phyloP scores from a whole-genome alignment of 371 early-diverging fungal genomes.

The Apophysomyces sp. region DNA sequence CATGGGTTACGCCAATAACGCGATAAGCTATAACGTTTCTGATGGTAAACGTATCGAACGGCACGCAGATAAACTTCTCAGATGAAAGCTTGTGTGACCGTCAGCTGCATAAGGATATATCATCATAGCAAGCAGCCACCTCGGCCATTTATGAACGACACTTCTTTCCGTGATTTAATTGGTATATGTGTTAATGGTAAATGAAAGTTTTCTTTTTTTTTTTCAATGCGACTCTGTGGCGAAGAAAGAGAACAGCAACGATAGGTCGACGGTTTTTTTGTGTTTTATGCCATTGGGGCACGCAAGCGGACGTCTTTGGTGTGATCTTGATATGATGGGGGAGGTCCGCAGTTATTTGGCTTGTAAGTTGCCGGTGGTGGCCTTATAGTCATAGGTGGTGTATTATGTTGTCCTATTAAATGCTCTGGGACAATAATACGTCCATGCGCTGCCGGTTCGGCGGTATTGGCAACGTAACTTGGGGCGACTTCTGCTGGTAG shows the following conservation, averaged over 20 bases:
- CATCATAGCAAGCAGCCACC: background rate
- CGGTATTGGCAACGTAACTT: background rate
- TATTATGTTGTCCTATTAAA: background rate
- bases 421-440: background rate
- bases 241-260: background rate
- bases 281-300: slow-evolving; percentile 5
- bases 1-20: background rate
- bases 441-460: background rate
- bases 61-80: background rate
- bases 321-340: slow-evolving; percentile 30
- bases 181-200: background rate
- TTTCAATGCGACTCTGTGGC: background rate
- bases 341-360: slow-evolving; percentile 5
- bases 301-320: slow-evolving; percentile 19
- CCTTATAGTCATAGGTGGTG: background rate
- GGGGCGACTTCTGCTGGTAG: background rate
- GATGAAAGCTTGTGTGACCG: background rate
- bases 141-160: background rate
- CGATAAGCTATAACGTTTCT: background rate
- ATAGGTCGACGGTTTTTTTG: background rate
- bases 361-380: slow-evolving; percentile 4
- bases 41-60: background rate
- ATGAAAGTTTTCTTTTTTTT: background rate
- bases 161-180: background rate
- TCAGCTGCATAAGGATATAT: background rate